Conservation (phyloP, 108 stramenopile genomes). For the Aurantiochytrium sp. region DNA sequence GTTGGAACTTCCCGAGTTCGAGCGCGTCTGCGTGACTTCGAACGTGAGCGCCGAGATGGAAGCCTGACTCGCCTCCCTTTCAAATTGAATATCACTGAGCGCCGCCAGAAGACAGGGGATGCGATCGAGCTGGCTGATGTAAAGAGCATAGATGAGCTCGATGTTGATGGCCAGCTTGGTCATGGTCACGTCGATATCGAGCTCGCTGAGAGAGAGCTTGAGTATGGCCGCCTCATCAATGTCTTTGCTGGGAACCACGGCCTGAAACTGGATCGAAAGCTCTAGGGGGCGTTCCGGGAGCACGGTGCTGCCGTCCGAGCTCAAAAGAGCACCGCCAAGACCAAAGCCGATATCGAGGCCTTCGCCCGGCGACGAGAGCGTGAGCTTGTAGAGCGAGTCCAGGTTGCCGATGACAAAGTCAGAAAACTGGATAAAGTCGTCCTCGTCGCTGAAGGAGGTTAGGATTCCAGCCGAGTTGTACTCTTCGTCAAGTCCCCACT, state of each 20-base stretch:
- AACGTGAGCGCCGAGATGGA: neutral
- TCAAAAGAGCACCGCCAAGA: neutral
- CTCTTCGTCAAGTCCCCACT: neutral
- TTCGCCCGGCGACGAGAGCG: neutral
- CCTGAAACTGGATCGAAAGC: neutral
- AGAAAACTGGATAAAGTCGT: neutral
- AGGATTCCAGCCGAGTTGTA: neutral
- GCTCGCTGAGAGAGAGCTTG: neutral
- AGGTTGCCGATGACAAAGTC: neutral
- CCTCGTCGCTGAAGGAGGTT: neutral
- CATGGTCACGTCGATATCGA: neutral
- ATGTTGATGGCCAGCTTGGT: neutral
- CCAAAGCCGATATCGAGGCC: neutral
- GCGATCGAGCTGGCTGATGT: neutral
- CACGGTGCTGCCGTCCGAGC: neutral
- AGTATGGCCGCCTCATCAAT: neutral
- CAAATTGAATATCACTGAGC: neutral
- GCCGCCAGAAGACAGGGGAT: neutral
- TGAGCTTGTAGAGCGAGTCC: neutral
- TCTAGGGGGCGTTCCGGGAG: neutral
- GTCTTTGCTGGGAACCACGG: neutral
- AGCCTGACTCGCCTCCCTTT: neutral
- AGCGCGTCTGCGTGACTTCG: neutral
- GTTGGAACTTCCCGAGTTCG: neutral
- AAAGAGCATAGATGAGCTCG: neutral